These are phyloP conservation scores for Rhizopogon vesiculosus DNA, from an alignment of 768 basidiomycete genomes.

Conservation along the genomic window DNA sequence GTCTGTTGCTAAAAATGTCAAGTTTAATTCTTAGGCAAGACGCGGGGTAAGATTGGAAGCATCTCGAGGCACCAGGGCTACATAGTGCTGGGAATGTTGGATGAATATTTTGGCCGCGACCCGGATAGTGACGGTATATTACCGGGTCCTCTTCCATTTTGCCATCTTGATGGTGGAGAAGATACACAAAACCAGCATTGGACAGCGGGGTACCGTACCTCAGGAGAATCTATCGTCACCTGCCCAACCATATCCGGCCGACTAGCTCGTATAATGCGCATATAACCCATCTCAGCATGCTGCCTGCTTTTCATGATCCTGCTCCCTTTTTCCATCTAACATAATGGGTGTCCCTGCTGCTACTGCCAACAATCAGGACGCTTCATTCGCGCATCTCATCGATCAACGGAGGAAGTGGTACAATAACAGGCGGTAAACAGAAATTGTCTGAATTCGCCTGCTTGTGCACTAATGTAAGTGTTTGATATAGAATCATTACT, in stretches of 20 bases:
- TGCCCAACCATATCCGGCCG: conserved; percentile 6
- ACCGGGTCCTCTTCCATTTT: not conserved
- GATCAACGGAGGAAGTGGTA: conserved; percentile 72
- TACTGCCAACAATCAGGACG: conserved; percentile 22
- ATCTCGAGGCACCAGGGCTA: too few species aligned
- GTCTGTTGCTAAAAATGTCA: too few species aligned
- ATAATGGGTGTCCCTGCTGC: conserved; percentile 50
- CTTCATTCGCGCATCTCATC: conserved; percentile 48
- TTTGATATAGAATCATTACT: conserved; percentile 45
- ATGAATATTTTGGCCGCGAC: too few species aligned
- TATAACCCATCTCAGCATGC: not conserved
- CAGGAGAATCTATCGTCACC: conserved; percentile 15
- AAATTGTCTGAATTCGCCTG: not conserved
- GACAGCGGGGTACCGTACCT: conserved; percentile 17
- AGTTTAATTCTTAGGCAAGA: too few species aligned
- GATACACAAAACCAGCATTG: not conserved
- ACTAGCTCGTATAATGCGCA: conserved; percentile 7
- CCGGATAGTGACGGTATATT: not conserved
- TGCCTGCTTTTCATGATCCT: conserved; percentile 29
- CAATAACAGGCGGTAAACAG: conserved; percentile 63
- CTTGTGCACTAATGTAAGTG: not conserved
- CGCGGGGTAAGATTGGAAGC: too few species aligned
- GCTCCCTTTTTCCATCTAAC: conserved; percentile 1
- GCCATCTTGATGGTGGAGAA: not conserved
- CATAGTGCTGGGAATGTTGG: too few species aligned